These are phyloP conservation scores for Sporothrix mexicana DNA, from an alignment of 2,329 filamentous ascomycete species.

Conservation along the genomic window DNA sequence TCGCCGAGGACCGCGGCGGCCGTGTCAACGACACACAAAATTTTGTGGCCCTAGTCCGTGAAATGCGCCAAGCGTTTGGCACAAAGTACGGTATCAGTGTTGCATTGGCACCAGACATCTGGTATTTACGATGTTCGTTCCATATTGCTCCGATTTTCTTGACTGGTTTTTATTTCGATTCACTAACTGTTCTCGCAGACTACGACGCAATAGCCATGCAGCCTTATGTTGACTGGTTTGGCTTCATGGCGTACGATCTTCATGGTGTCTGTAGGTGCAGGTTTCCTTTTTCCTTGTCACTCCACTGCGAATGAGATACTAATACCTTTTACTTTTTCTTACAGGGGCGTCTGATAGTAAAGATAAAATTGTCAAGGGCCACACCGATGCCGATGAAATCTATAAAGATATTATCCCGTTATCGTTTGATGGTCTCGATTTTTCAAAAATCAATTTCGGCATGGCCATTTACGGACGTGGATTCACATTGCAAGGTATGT, in stretches of 20 bases:
- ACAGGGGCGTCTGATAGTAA: not conserved
- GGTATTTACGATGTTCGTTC: not conserved
- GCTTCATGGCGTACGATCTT: slow-evolving; percentile 6
- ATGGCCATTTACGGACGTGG: not conserved
- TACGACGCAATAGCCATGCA: not conserved
- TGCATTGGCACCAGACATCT: not conserved
- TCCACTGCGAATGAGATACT: no score
- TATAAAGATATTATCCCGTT: not conserved
- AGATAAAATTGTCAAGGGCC: not conserved
- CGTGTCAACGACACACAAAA: not conserved
- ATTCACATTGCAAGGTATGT: not conserved
- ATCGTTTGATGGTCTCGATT: not conserved
- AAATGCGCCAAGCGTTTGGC: not conserved
- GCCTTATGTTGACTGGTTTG: slow-evolving; percentile 18
- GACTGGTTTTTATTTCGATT: no score
- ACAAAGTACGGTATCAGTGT: not conserved
- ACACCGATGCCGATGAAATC: not conserved
- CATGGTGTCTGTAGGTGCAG: slow-evolving; percentile 13
- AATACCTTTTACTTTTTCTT: no score
- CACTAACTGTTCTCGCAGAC: no score
- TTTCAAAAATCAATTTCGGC: not conserved
- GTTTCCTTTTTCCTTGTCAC: no score
- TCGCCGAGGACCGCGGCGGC: not conserved
- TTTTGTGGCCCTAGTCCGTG: not conserved
- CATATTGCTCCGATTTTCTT: no score